phyloP scores from a whole-genome alignment of 2,329 filamentous ascomycete genomes.

The Aspergillus quadrilineatus region DNA sequence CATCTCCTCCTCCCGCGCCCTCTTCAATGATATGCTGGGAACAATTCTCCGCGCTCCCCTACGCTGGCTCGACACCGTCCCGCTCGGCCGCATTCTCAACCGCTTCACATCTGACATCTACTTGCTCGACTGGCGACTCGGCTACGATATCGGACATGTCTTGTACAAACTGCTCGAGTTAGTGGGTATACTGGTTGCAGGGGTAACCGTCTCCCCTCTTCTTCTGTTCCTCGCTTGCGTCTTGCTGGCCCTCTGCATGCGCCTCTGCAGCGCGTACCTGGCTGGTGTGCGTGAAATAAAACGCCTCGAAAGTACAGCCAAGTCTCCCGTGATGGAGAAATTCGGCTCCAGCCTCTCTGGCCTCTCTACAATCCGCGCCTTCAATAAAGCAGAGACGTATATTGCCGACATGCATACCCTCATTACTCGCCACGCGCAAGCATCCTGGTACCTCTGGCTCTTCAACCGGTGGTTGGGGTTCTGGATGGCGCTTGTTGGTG shows the following conservation, averaged over 20 bases:
- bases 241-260: constrained; percentile 57
- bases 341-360: constrained; percentile 71
- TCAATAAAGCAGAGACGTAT: constrained; percentile 66
- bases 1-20: constrained; percentile 63
- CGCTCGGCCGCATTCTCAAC: constrained; percentile 72
- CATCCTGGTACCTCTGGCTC: constrained; percentile 67
- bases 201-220: constrained; percentile 63
- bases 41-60: constrained; percentile 69
- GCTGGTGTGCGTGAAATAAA: constrained; percentile 59
- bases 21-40: constrained; percentile 67
- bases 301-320: constrained; percentile 70
- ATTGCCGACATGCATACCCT: constrained; percentile 66
- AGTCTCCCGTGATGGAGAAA: constrained; percentile 76
- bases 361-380: constrained; percentile 73
- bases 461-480: constrained; percentile 77
- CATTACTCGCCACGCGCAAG: constrained; percentile 65
- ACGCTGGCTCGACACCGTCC: constrained; percentile 77
- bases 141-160: constrained; percentile 62
- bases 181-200: constrained; percentile 64
- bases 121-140: constrained; percentile 66
- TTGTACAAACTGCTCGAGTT: constrained; percentile 62
- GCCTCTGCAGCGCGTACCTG: constrained; percentile 63
- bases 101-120: constrained; percentile 75
- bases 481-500: constrained; percentile 71
- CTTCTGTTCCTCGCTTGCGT: constrained; percentile 62